Percentiles rank a stretch among this genome's conserved stretches.
Evolutionary conservation across 139 green algal genomes (phyloP).

Genomic region (Zygnema circumcarinatum): DNA sequence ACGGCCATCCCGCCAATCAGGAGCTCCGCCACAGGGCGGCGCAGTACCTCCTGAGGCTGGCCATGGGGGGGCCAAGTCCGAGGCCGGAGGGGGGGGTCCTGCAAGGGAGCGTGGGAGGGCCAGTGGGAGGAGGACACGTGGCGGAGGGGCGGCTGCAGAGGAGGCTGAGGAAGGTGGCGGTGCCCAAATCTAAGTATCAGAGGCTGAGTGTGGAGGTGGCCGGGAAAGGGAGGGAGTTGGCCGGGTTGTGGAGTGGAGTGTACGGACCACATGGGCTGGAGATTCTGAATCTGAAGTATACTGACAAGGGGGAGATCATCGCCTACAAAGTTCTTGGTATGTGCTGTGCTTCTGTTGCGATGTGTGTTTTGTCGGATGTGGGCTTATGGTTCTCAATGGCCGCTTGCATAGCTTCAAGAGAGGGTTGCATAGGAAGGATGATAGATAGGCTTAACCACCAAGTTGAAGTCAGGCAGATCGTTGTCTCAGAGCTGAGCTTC

Average conservation of each 20-base stretch:
- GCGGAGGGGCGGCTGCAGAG: not conserved
- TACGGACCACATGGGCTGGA: slow-evolving; percentile 46
- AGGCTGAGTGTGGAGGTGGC: slow-evolving; percentile 1
- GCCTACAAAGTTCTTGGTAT: slow-evolving; percentile 46
- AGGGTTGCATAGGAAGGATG: not conserved
- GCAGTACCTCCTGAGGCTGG: slow-evolving; percentile 20
- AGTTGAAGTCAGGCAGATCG: not conserved
- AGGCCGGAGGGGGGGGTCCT: not conserved
- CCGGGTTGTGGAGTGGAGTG: slow-evolving; percentile 41
- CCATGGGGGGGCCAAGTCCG: not conserved
- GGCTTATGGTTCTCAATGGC: not conserved
- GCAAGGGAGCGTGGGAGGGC: not conserved
- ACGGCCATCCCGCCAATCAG: not conserved
- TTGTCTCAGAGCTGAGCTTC: no score
- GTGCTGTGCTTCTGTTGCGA: not conserved
- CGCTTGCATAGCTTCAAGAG: not conserved
- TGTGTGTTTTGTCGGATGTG: not conserved
- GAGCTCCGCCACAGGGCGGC: not conserved
- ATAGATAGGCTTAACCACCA: not conserved
- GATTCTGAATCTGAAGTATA: slow-evolving; percentile 37
- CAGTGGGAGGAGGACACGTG: not conserved
- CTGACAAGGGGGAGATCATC: slow-evolving; percentile 8
- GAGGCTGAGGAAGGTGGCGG: not conserved
- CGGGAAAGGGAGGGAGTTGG: not conserved
- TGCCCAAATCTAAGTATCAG: slow-evolving; percentile 33